These are phyloP conservation scores for Schwanniomyces vanrijiae DNA, from an alignment of 805 yeast genomes.

Conservation along the genomic window DNA sequence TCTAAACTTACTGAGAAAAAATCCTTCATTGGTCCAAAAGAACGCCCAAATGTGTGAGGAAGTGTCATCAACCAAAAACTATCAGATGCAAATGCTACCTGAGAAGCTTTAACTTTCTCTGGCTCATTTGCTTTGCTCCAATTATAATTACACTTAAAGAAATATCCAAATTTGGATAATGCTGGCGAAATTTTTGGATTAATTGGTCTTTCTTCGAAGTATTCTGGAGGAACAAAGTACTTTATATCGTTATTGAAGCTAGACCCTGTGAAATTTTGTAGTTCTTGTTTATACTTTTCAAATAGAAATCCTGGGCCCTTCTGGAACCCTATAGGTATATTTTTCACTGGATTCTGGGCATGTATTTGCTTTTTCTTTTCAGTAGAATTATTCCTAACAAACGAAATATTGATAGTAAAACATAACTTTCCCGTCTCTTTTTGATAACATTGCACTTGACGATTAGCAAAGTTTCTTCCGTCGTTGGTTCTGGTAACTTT, in stretches of 20 bases:
- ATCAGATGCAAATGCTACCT: slow-evolving; percentile 33
- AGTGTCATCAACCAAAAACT: slow-evolving; percentile 30
- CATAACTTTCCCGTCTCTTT: slow-evolving; percentile 42
- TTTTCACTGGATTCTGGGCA: slow-evolving; percentile 17
- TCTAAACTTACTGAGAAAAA: slow-evolving; percentile 34
- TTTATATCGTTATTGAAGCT: slow-evolving; percentile 12
- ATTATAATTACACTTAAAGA: slow-evolving; percentile 25
- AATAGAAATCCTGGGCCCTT: slow-evolving; percentile 20
- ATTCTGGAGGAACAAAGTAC: slow-evolving; percentile 30
- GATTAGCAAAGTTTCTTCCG: slow-evolving; percentile 35
- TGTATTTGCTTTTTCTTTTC: slow-evolving; percentile 12
- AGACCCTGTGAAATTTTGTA: slow-evolving; percentile 14
- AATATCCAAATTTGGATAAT: slow-evolving; percentile 32
- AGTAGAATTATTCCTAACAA: slow-evolving; percentile 30
- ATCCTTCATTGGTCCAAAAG: slow-evolving; percentile 17
- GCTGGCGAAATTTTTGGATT: slow-evolving; percentile 17
- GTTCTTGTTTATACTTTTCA: slow-evolving; percentile 19
- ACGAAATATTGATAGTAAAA: slow-evolving; percentile 34
- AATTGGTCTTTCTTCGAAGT: slow-evolving; percentile 21
- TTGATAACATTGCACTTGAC: slow-evolving; percentile 31
- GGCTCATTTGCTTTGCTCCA: slow-evolving; percentile 15
- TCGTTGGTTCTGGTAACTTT: slow-evolving; percentile 32
- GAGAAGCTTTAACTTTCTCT: slow-evolving; percentile 27
- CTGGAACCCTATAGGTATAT: slow-evolving; percentile 30
- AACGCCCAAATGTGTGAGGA: slow-evolving; percentile 20